These are phyloP conservation scores for Evernia prunastri DNA, from an alignment of 495 filamentous ascomycete species.

Conservation along the genomic window DNA sequence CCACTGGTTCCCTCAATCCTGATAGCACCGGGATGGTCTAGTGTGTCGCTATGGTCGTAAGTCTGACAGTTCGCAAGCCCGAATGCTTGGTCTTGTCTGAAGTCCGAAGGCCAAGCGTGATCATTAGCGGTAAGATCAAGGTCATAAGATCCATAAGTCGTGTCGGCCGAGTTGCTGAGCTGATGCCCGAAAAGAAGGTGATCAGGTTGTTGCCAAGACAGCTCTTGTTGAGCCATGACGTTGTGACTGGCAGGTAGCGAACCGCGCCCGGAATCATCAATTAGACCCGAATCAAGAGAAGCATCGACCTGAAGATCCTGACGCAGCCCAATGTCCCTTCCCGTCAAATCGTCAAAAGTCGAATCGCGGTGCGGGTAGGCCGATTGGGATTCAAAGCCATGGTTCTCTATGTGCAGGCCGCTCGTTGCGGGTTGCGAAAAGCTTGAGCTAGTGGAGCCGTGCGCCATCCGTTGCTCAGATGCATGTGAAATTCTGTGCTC, in stretches of 20 bases:
- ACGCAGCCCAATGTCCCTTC: background rate
- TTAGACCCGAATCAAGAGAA: background rate
- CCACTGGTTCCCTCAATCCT: constrained; percentile 1
- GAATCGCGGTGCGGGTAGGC: background rate
- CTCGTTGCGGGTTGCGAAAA: background rate
- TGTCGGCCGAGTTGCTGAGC: background rate
- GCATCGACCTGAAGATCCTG: background rate
- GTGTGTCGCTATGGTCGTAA: background rate
- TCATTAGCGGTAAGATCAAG: background rate
- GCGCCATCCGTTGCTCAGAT: background rate
- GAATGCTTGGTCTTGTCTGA: background rate
- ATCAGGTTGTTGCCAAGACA: constrained; percentile 4
- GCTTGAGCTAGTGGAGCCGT: constrained; percentile 8
- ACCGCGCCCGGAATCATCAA: background rate
- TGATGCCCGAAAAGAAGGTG: constrained; percentile 3
- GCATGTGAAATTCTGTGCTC: background rate
- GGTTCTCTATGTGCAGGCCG: constrained; percentile 3
- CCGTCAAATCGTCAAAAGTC: background rate
- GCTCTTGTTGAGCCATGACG: constrained; percentile 1
- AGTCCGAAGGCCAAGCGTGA: background rate
- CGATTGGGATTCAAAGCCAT: background rate
- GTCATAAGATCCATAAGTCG: background rate
- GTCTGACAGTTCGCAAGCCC: background rate
- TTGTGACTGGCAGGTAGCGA: background rate
- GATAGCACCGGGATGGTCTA: constrained; percentile 11